A percentile compares a stretch with the other conserved stretches of the same genome.
These are phyloP conservation scores for Coniochaeta sp. DNA, from an alignment of 2,329 filamentous ascomycete genomes.

Conservation along the genomic window DNA sequence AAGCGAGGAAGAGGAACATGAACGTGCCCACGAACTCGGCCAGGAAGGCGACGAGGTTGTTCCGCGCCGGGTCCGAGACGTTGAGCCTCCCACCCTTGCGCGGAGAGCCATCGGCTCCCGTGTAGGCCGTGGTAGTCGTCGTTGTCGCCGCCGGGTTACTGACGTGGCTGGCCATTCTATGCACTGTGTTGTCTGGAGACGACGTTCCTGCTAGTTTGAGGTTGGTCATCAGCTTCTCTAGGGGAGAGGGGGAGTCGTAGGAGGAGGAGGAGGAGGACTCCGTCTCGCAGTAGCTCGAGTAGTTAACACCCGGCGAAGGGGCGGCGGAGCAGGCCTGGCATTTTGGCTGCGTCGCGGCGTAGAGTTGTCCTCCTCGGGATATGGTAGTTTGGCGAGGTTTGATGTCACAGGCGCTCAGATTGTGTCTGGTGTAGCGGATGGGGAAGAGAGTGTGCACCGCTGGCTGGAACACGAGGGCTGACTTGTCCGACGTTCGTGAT, in stretches of 20 bases:
- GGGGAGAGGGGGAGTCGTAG: not conserved
- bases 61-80: constrained; percentile 6
- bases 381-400: not conserved
- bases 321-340: not conserved
- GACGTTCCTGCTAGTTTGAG: not conserved
- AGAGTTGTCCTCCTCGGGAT: not conserved
- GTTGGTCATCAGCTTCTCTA: not conserved
- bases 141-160: not conserved
- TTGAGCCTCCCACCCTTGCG: not conserved
- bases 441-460: not conserved
- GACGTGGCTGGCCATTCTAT: not conserved
- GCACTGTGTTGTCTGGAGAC: not conserved
- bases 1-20: constrained; percentile 34
- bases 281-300: not conserved
- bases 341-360: too few relatives aligned
- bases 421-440: not conserved
- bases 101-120: too few relatives aligned
- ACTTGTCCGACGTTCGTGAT: not conserved
- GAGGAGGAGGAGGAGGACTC: not conserved
- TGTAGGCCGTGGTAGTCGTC: not conserved
- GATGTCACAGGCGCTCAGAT: not conserved
- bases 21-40: constrained; percentile 37
- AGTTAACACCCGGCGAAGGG: not conserved
- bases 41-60: constrained; percentile 25
- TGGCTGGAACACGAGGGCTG: not conserved